Evolutionary conservation across 2,329 filamentous ascomycete species (phyloP), one percentile per base, ranked within the genome.

Genomic region (Diaporthe humulicola): DNA sequence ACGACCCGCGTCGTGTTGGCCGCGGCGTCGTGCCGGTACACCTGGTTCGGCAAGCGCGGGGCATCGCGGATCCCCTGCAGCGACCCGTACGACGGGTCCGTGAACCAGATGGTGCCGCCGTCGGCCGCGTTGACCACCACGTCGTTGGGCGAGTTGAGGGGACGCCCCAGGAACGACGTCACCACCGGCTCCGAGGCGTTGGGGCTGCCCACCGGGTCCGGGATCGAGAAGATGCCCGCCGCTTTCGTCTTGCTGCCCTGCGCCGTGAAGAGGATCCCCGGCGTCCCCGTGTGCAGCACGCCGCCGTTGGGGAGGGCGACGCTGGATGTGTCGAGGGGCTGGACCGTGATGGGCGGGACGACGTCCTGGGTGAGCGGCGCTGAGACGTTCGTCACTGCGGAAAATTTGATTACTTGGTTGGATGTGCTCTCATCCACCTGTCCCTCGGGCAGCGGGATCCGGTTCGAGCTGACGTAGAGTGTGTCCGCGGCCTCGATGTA

Each of bases 91-190:
- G 83, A 80, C 1, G 87, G 85, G 78, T 88, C 87, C 0, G 87
- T 88, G 77, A 88, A 88, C 86, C 87, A 88, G 36, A 89, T 82
- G 4, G 81, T 81, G 6, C 84, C 85, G 73, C 86, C 85, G 0
- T 76, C 66, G 33, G 33, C 42, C 7, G 36, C 73, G 67, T 82
- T 80, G n/a, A 86, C 80, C 7, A 86, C 82, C 4, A 88, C 85
- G 74, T 89, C 87, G 75, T 88, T 88, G 56, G 86, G 81, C 5
- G 85, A 87, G 77, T 88, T 88, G 78, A 89, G 89, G 2, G 83
- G 81, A 12, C 86, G 80, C 2, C 85, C 86, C 54, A 85, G 78
- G 77, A 85, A 89, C 8, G 83, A 83, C 19, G 79, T 84, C 5
- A 87, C 75, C 6, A 88, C 58, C 0, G 78, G 57, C 1, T 71